Base-by-base conservation (phyloP, 345 rosid species). In the Tarenaya hassleriana region DNA sequence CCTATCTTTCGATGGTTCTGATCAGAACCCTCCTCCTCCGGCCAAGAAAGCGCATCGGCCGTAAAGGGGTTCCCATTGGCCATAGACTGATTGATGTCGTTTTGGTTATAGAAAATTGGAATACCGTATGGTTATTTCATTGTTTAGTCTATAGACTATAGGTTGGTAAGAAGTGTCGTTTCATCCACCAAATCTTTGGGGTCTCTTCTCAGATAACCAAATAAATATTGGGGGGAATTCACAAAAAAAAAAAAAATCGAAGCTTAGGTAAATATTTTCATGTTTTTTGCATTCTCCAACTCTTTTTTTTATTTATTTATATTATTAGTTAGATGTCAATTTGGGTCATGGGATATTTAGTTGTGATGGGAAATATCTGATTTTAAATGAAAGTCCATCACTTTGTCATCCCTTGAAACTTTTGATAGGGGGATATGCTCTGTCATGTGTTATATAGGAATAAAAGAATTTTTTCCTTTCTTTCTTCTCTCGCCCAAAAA, bases 1-100 rank as follows among this genome's bases (percentile, higher is more conserved):
- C 31, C 77, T 86, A 47, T 59, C 79, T 46, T 86, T 77, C 72
- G 73, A 60, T 47, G 72, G 39, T 35, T 51, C 52, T 42, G 79
- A 71, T 57, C 69, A 64, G n/a, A n/a, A n/a, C n/a, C n/a, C n/a
- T 52, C 59, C 55, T 66, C 56, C 56, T 51, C 58, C 70, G 7
- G 27, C 35, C 48, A 81, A 67, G 81, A 85, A 72, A 72, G 64
- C 51, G 27, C 61, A 62, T 60, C 61, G 56, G 59, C 73, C 58
- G n/a, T 34, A 58, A 55, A 66, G 53, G 60, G 41, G 46, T 51
- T 56, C 58, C 43, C 50, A 47, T 31, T 56, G 63, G 56, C 56
- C 21, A 56, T 64, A 57, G 58, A 16, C 34, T 64, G 56, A 67
- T 58, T 58, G 50, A 51, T 43, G 56, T 49, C 19, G 24, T 49